Evolutionary conservation across 164 flowering plant genomes (phyloP).

Genomic region (Malania oleifera): DNA sequence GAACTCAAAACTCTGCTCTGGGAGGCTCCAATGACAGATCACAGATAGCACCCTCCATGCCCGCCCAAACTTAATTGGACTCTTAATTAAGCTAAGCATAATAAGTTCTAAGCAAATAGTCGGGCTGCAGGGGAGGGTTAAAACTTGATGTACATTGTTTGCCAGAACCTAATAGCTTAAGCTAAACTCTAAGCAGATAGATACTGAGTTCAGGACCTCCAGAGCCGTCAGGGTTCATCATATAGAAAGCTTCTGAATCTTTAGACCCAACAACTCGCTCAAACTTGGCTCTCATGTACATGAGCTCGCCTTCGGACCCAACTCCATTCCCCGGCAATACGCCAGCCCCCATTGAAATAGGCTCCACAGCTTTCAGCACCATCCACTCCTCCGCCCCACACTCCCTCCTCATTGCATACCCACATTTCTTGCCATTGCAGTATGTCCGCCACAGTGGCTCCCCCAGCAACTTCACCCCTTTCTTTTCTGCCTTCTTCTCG

Average conservation of each 20-base stretch:
- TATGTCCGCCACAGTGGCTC: constrained; percentile 86
- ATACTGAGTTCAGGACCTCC: constrained; percentile 92
- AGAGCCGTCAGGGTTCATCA: constrained; percentile 84
- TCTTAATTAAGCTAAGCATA: too few relatives aligned
- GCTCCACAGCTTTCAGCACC: constrained; percentile 68
- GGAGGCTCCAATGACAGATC: too few relatives aligned
- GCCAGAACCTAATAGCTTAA: background rate
- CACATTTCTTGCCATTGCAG: constrained; percentile 93
- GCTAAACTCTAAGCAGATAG: constrained; percentile 68
- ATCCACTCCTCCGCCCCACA: constrained; percentile 68
- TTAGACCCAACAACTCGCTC: constrained; percentile 87
- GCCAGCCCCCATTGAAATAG: constrained; percentile 90
- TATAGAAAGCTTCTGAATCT: constrained; percentile 91
- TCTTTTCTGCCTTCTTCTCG: constrained; percentile 43
- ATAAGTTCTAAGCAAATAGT: too few relatives aligned
- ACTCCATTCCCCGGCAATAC: constrained; percentile 59
- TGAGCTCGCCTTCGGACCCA: constrained; percentile 61
- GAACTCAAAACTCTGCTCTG: too few relatives aligned
- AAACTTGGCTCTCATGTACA: constrained; percentile 97
- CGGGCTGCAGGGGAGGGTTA: too few relatives aligned
- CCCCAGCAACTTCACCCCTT: constrained; percentile 44
- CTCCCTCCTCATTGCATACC: constrained; percentile 58
- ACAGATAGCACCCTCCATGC: too few relatives aligned
- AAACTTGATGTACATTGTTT: too few relatives aligned
- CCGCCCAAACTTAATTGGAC: too few relatives aligned